phyloP scores from a whole-genome alignment of 148 eudicot genomes.

The Agrostemma githago region DNA sequence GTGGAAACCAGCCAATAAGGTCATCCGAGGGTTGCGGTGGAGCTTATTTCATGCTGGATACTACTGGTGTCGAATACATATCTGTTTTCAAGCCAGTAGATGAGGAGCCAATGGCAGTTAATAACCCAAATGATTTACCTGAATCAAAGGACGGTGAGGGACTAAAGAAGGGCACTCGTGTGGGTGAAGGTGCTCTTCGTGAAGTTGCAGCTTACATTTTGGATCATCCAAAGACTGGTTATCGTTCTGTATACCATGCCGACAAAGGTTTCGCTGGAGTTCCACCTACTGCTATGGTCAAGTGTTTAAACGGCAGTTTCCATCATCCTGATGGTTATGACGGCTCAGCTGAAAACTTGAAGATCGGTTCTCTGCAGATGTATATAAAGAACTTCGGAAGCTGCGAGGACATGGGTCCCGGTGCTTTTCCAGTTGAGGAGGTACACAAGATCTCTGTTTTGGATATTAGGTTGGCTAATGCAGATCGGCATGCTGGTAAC shows the following conservation, averaged over 20 bases:
- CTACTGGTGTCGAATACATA: conserved; percentile 45
- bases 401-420: conserved; percentile 81
- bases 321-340: conserved; percentile 52
- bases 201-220: conserved; percentile 77
- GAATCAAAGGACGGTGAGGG: conserved; percentile 66
- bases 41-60: conserved; percentile 70
- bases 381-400: conserved; percentile 65
- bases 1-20: conserved; percentile 50
- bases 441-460: conserved; percentile 73
- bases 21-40: conserved; percentile 83
- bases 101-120: conserved; percentile 84
- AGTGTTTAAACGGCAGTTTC: conserved; percentile 50
- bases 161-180: conserved; percentile 70
- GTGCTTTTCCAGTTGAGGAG: conserved; percentile 67
- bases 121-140: conserved; percentile 71
- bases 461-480: conserved; percentile 68
- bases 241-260: conserved; percentile 34
- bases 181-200: conserved; percentile 78
- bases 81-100: conserved; percentile 75
- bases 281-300: conserved; percentile 78
- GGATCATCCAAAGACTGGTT: conserved; percentile 63
- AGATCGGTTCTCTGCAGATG: conserved; percentile 77
- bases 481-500: conserved; percentile 81
- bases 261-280: conserved; percentile 69
- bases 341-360: conserved; percentile 26